phyloP scores from a whole-genome alignment of 768 basidiomycete species.

The Hypholoma sublateritium region DNA sequence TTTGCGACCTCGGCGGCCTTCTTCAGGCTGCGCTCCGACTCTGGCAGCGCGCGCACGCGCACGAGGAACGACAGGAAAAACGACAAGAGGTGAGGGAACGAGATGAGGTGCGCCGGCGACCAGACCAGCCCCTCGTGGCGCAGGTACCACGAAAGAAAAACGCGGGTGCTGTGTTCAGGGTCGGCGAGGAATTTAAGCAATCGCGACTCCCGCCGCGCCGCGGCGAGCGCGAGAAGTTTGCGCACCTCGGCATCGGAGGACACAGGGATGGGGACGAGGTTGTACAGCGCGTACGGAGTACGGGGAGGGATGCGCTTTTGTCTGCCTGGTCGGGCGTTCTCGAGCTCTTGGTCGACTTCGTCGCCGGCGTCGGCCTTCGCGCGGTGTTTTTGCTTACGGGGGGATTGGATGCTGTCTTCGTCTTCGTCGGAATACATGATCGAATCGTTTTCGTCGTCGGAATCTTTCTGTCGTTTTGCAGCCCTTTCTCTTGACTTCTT shows the following conservation, averaged over 20 bases:
- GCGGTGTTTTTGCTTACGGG: not conserved
- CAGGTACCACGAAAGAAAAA: conserved; percentile 71
- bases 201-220: conserved; percentile 39
- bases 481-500: not conserved
- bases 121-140: conserved; percentile 64
- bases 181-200: conserved; percentile 56
- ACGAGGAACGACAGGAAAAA: conserved; percentile 67
- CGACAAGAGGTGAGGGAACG: conserved; percentile 50
- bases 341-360: not conserved
- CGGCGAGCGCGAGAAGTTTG: conserved; percentile 34
- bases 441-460: not conserved
- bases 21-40: conserved; percentile 44
- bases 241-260: conserved; percentile 36
- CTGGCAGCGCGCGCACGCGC: conserved; percentile 52
- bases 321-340: conserved; percentile 8
- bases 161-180: conserved; percentile 49
- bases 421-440: conserved; percentile 1
- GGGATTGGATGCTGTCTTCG: not conserved
- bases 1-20: conserved; percentile 42
- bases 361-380: not conserved
- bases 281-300: conserved; percentile 39
- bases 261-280: conserved; percentile 30
- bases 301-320: conserved; percentile 25
- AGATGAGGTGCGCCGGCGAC: conserved; percentile 42
- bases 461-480: not conserved